These are phyloP conservation scores for Ceratobasidium sp. DNA, from an alignment of 1,284 basidiomycete species.

Conservation along the genomic window DNA sequence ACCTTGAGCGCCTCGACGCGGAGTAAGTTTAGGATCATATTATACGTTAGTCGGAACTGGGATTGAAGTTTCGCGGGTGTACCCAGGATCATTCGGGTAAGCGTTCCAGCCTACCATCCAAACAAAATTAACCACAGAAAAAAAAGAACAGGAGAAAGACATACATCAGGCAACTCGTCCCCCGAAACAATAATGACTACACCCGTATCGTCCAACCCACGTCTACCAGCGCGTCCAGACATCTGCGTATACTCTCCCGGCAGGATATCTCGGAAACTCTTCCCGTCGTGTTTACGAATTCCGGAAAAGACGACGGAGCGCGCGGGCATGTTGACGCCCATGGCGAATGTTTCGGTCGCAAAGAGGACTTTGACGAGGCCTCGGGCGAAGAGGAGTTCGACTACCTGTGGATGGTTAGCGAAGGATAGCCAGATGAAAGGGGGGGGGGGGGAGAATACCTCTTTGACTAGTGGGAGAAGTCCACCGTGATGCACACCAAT, in stretches of 20 bases:
- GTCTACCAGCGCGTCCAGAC: constrained; percentile 97
- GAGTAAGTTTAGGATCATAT: constrained; percentile 98
- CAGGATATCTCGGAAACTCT: constrained; percentile 88
- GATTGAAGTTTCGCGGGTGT: constrained; percentile 92
- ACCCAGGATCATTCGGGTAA: constrained; percentile 94
- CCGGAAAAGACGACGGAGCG: constrained; percentile 96
- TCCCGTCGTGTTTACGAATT: constrained; percentile 96
- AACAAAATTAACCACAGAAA: neutral
- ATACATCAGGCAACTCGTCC: constrained; percentile 88
- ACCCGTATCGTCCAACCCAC: constrained; percentile 94
- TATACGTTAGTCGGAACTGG: constrained; percentile 98
- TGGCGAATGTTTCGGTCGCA: constrained; percentile 99
- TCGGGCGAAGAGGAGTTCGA: constrained; percentile 95
- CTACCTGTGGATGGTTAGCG: constrained; percentile 71
- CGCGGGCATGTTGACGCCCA: constrained; percentile 99
- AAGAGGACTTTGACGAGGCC: constrained; percentile 98
- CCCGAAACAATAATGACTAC: constrained; percentile 93
- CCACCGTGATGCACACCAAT: constrained; percentile 99
- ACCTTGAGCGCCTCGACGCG: constrained; percentile 96
- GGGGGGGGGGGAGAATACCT: constrained; percentile 62
- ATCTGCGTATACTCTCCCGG: constrained; percentile 98
- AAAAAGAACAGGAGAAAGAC: constrained; percentile 48
- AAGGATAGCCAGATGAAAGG: neutral
- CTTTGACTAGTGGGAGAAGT: constrained; percentile 95
- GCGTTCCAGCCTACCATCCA: constrained; percentile 70